Percentiles rank a stretch among this genome's conserved stretches.
These are phyloP conservation scores for Pseudocercospora fuligena DNA, from an alignment of 2,329 filamentous ascomycete genomes.

Conservation along the genomic window DNA sequence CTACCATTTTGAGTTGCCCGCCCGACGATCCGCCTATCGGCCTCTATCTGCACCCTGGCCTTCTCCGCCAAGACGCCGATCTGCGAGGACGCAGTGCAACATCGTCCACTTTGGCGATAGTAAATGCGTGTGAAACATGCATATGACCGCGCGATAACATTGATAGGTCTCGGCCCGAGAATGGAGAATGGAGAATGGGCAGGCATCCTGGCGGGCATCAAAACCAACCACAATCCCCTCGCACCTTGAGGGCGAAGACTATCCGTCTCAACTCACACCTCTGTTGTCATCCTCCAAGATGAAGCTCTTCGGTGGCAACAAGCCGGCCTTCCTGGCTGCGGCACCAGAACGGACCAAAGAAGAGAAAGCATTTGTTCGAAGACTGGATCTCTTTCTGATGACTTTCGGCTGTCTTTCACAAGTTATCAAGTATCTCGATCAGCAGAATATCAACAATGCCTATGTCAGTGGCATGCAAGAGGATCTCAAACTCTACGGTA, in stretches of 20 bases:
- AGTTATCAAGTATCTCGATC: slow-evolving; percentile 42
- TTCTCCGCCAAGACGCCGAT: slow-evolving; percentile 7
- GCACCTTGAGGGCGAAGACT: not conserved
- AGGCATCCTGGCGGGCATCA: not conserved
- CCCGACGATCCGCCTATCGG: slow-evolving; percentile 17
- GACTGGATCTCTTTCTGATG: slow-evolving; percentile 46
- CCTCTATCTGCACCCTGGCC: slow-evolving; percentile 6
- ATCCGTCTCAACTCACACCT: not conserved
- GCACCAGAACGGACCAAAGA: slow-evolving; percentile 36
- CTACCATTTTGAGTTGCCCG: slow-evolving; percentile 15
- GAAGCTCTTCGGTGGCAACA: slow-evolving; percentile 22
- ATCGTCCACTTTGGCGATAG: slow-evolving; percentile 14
- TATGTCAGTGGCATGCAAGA: slow-evolving; percentile 36
- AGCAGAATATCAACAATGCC: slow-evolving; percentile 37
- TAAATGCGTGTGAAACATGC: slow-evolving; percentile 8
- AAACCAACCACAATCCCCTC: not conserved
- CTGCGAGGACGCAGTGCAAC: slow-evolving; percentile 7
- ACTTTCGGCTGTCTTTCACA: slow-evolving; percentile 49
- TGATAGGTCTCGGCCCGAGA: slow-evolving; percentile 1
- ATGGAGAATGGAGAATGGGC: not conserved
- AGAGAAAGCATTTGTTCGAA: slow-evolving; percentile 45
- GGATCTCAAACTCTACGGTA: slow-evolving; percentile 34
- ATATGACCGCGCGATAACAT: slow-evolving; percentile 16
- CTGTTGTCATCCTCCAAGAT: slow-evolving; percentile 7
- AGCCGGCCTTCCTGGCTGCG: slow-evolving; percentile 25